These are phyloP conservation scores for Alternaria burnsii DNA, from an alignment of 2,329 filamentous ascomycete species.

Conservation along the genomic window DNA sequence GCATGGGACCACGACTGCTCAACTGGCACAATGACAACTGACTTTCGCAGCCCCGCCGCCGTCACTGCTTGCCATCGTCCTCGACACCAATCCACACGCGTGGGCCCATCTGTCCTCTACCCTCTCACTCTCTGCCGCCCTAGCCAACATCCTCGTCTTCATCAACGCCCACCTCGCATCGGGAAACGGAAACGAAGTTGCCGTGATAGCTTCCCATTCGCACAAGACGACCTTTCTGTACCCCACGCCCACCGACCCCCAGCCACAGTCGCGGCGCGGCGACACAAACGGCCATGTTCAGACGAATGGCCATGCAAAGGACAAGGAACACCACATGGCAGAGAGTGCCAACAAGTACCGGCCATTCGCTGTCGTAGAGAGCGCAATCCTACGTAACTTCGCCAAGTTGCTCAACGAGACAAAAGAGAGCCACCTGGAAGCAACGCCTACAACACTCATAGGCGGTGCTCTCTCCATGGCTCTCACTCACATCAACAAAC, in stretches of 20 bases:
- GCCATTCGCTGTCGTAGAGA: conserved; percentile 87
- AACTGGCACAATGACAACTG: conserved; percentile 3
- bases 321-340: conserved; percentile 33
- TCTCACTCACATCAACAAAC: conserved; percentile 89
- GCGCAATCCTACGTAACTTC: conserved; percentile 78
- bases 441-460: conserved; percentile 81
- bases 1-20: conserved; percentile 22
- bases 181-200: conserved; percentile 91
- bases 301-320: conserved; percentile 36
- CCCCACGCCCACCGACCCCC: conserved; percentile 61
- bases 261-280: conserved; percentile 25
- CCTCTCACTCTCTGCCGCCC: conserved; percentile 81
- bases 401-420: conserved; percentile 76
- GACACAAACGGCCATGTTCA: conserved; percentile 36
- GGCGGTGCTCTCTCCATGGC: conserved; percentile 91
- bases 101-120: conserved; percentile 81
- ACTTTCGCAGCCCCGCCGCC: conserved; percentile 65
- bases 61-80: conserved; percentile 86
- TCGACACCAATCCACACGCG: conserved; percentile 96
- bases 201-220: conserved; percentile 87
- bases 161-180: conserved; percentile 96
- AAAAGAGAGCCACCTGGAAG: conserved; percentile 66
- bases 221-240: conserved; percentile 91
- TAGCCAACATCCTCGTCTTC: conserved; percentile 92
- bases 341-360: conserved; percentile 86